Base-by-base conservation (phyloP, 2,329 filamentous ascomycete genomes). In the Neurospora sp. region DNA sequence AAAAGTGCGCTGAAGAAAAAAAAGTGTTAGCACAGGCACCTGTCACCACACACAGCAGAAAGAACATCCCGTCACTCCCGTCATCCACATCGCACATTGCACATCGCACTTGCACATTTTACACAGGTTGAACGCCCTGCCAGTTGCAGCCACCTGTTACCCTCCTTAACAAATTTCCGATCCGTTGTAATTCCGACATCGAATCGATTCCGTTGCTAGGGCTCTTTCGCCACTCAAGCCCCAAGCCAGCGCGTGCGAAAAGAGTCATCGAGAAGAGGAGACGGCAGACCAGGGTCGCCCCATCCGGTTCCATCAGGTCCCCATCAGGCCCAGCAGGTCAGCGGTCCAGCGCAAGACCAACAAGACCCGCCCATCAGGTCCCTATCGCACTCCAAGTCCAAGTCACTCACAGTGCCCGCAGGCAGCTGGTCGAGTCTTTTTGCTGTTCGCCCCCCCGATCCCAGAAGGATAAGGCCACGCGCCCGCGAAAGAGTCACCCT, bases 141-240 rank as follows among this genome's bases (percentile, higher is more conserved):
- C 77, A 78, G 72, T 76, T 79, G 78, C 77, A 76, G 74, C 77
- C 78, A 79, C 77, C 76, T 79, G 77, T 72, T 74, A 71, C 68
- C 68, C 66, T 62, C 15, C 28, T 17, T 36, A 62, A 36, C 52
- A 10, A 62, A 62, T 62, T 17, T 62, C 52, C 52, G 52, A 36
- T 36, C 52, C 28, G 52, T 17, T 62, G 52, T 62, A 36, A 62
- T 62, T 62, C 67, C 68, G 58, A 70, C 28, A 36, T 68, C 73
- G 69, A 70, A 71, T 52, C 69, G 66, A 68, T 68, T 71, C 42
- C 68, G 66, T 70, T 71, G 71, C 68, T 71, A 62, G 52, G 52
- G 28, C 13, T 36, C 28, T 15, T 33, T 62, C 52, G 52, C 52
- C 52, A 73, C 69, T 75, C 72, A 72, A 71, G 43, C 74, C 74